Base-by-base conservation (phyloP, 129 eudicot genomes). In the Dittrichia graveolens region DNA sequence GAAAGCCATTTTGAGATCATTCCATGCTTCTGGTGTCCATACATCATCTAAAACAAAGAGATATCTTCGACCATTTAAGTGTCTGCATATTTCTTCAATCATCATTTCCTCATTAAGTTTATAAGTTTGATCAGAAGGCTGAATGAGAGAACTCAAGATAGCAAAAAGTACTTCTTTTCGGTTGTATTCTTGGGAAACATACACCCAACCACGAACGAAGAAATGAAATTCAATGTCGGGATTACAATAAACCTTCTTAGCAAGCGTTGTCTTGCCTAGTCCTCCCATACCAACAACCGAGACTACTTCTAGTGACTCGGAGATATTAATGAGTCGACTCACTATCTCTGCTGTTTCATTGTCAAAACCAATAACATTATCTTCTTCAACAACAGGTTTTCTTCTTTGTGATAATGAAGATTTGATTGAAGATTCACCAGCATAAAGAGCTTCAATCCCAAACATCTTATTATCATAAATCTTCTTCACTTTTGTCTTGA, bases 31-130 rank as follows among this genome's bases (percentile, higher is more conserved):
- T 2, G 47, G 45, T 0, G 78, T 80, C 86, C 90, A 79, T 56
- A 89, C 79, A 13, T 89, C 90, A 57, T 89, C 96, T 56, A 86
- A 40, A 8, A 84, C 90, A 71, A 73, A 78, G 14, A 87, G 86
- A 76, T 84, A 84, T 64, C 75, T 82, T 3, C 79, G 65, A 14
- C 62, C 67, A 8, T 65, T 65, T 48, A 84, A 72, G 3, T 72
- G 59, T 35, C 70, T 62, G 48, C 35, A 31, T 59, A 87, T 73
- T 46, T 68, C 80, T 54, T 69, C 81, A 57, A 46, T 60, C 72
- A 87, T 49, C 72, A 57, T 50, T 31, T 84, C 89, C 34, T 84
- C 87, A 34, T 58, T 81, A 50, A 71, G 49, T 63, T 71, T 84
- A 8, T 6, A 56, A 56, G 63, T 78, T 34, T 73, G 74, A n/a